phyloP scores from a whole-genome alignment of 2,329 filamentous ascomycete species.

The Colletotrichum simmondsii region DNA sequence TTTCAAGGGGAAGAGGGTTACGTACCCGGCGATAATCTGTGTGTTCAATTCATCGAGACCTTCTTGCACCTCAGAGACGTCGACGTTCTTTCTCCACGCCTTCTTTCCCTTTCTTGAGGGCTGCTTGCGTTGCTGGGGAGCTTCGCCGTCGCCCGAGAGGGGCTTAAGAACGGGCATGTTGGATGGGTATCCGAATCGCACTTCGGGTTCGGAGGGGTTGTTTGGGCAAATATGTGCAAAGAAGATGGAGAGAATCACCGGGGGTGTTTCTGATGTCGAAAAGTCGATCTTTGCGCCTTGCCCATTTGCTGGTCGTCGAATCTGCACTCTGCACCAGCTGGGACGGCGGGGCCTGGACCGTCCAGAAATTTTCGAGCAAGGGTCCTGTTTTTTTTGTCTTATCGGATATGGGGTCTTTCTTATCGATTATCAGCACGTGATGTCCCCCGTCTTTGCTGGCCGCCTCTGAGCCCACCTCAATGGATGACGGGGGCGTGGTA shows the following conservation, averaged over 20 bases:
- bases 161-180: slow-evolving; percentile 66
- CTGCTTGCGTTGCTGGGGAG: slow-evolving; percentile 86
- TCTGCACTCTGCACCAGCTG: slow-evolving; percentile 8
- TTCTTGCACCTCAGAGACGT: slow-evolving; percentile 85
- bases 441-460: not conserved
- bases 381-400: slow-evolving; percentile 2
- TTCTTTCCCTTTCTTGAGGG: slow-evolving; percentile 97
- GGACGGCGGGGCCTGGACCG: slow-evolving; percentile 19
- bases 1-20: too few species aligned
- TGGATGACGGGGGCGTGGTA: slow-evolving; percentile 22
- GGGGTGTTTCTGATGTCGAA: not conserved
- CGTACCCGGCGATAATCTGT: slow-evolving; percentile 89
- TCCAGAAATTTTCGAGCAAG: slow-evolving; percentile 31
- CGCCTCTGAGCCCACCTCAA: slow-evolving; percentile 6
- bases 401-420: not conserved
- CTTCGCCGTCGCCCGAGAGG: slow-evolving; percentile 61
- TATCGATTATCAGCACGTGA: slow-evolving; percentile 27
- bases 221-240: not conserved
- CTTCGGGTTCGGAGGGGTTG: not conserved
- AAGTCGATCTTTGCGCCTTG: slow-evolving; percentile 18
- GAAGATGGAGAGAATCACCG: not conserved
- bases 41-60: slow-evolving; percentile 88
- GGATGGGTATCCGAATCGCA: not conserved
- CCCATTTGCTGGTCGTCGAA: not conserved
- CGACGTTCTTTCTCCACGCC: slow-evolving; percentile 98